Base-by-base conservation (phyloP, 129 eudicot species). In the sunflower (Helianthus annuus) region DNA sequence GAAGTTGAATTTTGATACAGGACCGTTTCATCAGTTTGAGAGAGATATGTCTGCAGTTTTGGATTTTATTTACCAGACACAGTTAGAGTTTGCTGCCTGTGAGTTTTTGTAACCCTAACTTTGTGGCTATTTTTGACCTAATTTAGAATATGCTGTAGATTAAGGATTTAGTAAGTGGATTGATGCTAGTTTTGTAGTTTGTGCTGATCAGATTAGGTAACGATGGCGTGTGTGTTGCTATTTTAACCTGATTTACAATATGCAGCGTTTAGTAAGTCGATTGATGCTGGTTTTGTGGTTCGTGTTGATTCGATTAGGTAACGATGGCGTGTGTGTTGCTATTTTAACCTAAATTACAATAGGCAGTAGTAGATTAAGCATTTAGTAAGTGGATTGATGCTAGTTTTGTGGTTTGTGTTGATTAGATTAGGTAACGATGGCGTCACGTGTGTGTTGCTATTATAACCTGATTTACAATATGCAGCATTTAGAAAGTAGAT, bases 61-160 rank as follows among this genome's bases (percentile, higher is more conserved):
- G 74, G 89, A 92, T 13, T 92, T 92, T 84, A 92, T 92, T 69
- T 89, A 92, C 74, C 84, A 82, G 10, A 92, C 98, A n/a, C 98
- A 92, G 59, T 22, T 92, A 57, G 98, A 92, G 78, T 83, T 83
- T 70, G 98, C 98, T 48, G 98, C 98, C 48, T 92, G 98, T 92
- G 66, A 87, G 96, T 83, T 64, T 15, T 15, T 46, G 10, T 39
- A 29, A 14, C 1, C n/a, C 24, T 48, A 14, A 8, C 32, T 16
- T 32, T 40, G 34, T 70, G 4, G 3, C 46, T 2, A 16, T 15
- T 14, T 13, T 46, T 44, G 10, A 55, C 14, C 13, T 24, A 27
- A 52, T 15, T 22, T 38, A 22, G 8, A 14, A 36, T 46, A 3
- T 12, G 64, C 63, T 5, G 8, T 40, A 66, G 70, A 12, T 54